Percentiles rank a stretch among this genome's conserved stretches.
phyloP scores from a whole-genome alignment of 2,329 filamentous ascomycete species.

The Fusarium denticulatum region DNA sequence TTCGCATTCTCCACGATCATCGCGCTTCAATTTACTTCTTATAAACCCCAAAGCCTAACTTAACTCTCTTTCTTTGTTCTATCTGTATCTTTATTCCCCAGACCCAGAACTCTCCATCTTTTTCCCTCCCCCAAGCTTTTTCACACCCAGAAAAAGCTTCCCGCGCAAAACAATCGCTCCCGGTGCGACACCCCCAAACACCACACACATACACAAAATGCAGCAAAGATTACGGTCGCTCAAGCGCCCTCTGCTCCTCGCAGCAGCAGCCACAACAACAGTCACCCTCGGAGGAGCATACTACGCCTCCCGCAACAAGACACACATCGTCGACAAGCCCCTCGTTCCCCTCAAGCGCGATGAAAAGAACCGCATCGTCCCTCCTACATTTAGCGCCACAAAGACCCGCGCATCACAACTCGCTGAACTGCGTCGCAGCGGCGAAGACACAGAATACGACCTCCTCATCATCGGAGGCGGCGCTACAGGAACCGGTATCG shows the following conservation, averaged over 20 bases:
- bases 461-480: slow-evolving; percentile 82
- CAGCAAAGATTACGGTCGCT: slow-evolving; percentile 49
- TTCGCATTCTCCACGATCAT: slow-evolving; percentile 17
- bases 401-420: slow-evolving; percentile 52
- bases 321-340: slow-evolving; percentile 47
- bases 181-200: slow-evolving; percentile 8
- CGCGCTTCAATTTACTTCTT: slow-evolving; percentile 5
- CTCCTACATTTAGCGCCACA: slow-evolving; percentile 50
- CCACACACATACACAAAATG: slow-evolving; percentile 42
- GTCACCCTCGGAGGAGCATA: slow-evolving; percentile 45
- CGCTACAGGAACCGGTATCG: slow-evolving; percentile 82
- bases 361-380: slow-evolving; percentile 49
- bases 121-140: background rate
- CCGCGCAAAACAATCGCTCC: background rate
- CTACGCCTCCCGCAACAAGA: slow-evolving; percentile 45
- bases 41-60: slow-evolving; percentile 14
- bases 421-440: slow-evolving; percentile 51
- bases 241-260: slow-evolving; percentile 48
- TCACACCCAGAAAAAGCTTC: background rate
- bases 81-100: slow-evolving; percentile 5
- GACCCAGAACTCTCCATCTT: slow-evolving; percentile 19
- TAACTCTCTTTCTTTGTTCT: slow-evolving; percentile 3
- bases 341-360: slow-evolving; percentile 51
- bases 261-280: slow-evolving; percentile 44
- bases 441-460: slow-evolving; percentile 71